phyloP scores from a whole-genome alignment of 192 early-diverging fungal genomes.

The Allomyces javanicus region DNA sequence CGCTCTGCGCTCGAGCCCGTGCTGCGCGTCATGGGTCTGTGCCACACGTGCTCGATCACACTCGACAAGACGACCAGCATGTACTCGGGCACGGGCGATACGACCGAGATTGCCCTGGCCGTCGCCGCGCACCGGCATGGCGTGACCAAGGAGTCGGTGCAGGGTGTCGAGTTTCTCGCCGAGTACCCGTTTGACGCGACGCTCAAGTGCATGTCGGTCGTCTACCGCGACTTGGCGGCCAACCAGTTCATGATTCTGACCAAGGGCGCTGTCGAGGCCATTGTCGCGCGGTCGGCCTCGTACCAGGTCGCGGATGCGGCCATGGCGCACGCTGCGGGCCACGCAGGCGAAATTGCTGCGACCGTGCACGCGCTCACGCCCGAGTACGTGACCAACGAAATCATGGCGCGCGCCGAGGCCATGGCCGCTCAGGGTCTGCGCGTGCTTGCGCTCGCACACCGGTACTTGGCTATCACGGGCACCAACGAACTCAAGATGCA shows the following conservation, averaged over 20 bases:
- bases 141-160: slow-evolving; percentile 40
- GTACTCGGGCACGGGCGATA: slow-evolving; percentile 67
- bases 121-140: slow-evolving; percentile 69
- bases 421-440: slow-evolving; percentile 59
- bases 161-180: slow-evolving; percentile 32
- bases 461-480: slow-evolving; percentile 35
- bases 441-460: slow-evolving; percentile 64
- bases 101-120: slow-evolving; percentile 81
- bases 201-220: slow-evolving; percentile 84
- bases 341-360: slow-evolving; percentile 3
- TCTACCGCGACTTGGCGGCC: slow-evolving; percentile 21
- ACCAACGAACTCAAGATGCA: slow-evolving; percentile 21
- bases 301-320: slow-evolving; percentile 15
- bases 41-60: slow-evolving; percentile 53
- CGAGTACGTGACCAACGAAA: slow-evolving; percentile 26
- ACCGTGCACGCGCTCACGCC: slow-evolving; percentile 27
- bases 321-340: slow-evolving; percentile 9
- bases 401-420: too few relatives aligned
- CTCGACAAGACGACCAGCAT: slow-evolving; percentile 25
- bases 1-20: slow-evolving; percentile 9
- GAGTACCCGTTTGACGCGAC: slow-evolving; percentile 56
- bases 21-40: slow-evolving; percentile 55
- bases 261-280: slow-evolving; percentile 85
- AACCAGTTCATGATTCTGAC: slow-evolving; percentile 31
- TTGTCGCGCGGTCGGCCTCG: slow-evolving; percentile 47